Percentiles rank a stretch among this genome's conserved stretches.
These are phyloP conservation scores for Arthonia radiata DNA, from an alignment of 495 filamentous ascomycete species.

Conservation along the genomic window DNA sequence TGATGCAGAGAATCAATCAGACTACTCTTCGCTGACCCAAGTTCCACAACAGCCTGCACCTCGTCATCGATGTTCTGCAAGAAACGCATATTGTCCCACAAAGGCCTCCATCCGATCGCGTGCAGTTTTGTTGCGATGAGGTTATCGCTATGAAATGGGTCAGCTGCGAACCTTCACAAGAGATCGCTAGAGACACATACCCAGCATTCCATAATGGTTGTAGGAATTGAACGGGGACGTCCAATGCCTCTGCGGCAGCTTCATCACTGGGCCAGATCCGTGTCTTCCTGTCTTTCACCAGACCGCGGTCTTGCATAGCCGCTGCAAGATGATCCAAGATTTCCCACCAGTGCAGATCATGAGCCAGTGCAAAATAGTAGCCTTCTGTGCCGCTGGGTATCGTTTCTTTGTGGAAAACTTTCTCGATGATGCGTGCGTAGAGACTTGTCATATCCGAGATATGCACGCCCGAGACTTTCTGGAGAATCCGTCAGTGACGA, in stretches of 20 bases:
- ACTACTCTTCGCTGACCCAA: conserved; percentile 13
- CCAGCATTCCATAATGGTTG: conserved; percentile 10
- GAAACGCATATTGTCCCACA: conserved; percentile 14
- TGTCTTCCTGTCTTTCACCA: conserved; percentile 11
- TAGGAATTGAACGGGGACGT: conserved; percentile 9
- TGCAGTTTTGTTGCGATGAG: conserved; percentile 12
- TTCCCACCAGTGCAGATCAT: conserved; percentile 13
- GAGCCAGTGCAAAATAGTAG: conserved; percentile 16
- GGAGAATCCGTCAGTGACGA: conserved; percentile 2
- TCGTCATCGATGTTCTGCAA: conserved; percentile 16
- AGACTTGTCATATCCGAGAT: conserved; percentile 15
- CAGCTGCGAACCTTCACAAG: conserved; percentile 3
- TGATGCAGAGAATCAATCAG: no score
- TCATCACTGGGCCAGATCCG: conserved; percentile 15
- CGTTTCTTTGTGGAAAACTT: conserved; percentile 12
- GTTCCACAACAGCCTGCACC: conserved; percentile 11
- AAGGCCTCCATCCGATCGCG: conserved; percentile 15
- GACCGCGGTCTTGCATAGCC: conserved; percentile 13
- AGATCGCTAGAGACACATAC: conserved; percentile 7
- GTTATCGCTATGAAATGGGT: conserved; percentile 8
- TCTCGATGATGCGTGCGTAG: conserved; percentile 12
- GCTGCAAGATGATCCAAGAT: conserved; percentile 13
- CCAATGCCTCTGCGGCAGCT: conserved; percentile 11
- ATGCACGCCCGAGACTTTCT: conserved; percentile 10
- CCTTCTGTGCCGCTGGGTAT: conserved; percentile 14